Percentiles rank a stretch among this genome's conserved stretches.
Conservation (phyloP, 169 alveolate genomes). For the Plasmodium vivax region DNA sequence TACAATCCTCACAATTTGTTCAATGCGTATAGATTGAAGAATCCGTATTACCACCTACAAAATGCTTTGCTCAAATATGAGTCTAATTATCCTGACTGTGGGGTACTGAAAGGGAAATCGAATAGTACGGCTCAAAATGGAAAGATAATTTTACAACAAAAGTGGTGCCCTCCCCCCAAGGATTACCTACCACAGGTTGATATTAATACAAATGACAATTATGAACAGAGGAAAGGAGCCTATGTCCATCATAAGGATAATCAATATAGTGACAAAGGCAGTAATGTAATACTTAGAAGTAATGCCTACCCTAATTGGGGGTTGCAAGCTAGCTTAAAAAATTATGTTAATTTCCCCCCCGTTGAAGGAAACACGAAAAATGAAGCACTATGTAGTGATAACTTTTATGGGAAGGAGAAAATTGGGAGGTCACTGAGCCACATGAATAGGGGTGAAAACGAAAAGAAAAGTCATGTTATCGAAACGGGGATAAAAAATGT, state of each 20-base stretch:
- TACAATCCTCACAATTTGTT: not conserved
- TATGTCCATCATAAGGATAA: not conserved
- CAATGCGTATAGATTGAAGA: not conserved
- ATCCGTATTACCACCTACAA: not conserved
- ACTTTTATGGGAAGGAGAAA: not conserved
- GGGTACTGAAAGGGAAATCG: not conserved
- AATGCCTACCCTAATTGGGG: not conserved
- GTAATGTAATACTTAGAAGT: not conserved
- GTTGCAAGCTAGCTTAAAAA: not conserved
- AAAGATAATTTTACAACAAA: not conserved
- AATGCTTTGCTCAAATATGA: not conserved
- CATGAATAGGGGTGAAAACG: not conserved
- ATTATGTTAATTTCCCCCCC: not conserved
- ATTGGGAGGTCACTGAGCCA: slow-evolving; percentile 22
- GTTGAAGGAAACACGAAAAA: not conserved
- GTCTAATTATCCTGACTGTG: not conserved
- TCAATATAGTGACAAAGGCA: not conserved
- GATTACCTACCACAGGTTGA: slow-evolving; percentile 4
- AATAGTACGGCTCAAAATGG: not conserved
- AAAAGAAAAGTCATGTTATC: not conserved
- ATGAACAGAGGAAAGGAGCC: not conserved
- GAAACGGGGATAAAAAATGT: slow-evolving; percentile 3
- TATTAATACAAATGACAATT: not conserved
- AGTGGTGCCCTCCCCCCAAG: not conserved
- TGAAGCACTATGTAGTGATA: not conserved